phyloP scores from a whole-genome alignment of 768 basidiomycete species.

The Boletus speciosus region DNA sequence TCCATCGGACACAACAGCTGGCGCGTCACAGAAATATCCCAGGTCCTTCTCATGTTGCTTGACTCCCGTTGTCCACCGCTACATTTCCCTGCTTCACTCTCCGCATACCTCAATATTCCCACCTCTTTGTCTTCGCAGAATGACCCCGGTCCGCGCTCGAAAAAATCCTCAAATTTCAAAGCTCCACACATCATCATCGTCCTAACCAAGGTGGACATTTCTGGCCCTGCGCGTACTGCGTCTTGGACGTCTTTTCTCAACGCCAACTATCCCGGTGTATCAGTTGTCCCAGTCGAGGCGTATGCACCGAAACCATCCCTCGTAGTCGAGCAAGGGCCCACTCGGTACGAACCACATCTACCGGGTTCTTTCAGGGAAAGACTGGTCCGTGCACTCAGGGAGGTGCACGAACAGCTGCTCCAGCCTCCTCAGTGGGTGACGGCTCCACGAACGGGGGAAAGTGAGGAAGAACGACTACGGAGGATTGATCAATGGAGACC shows the following conservation, averaged over 20 bases:
- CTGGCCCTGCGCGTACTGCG: conserved; percentile 58
- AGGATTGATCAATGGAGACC: conserved; percentile 62
- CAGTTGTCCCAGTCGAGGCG: conserved; percentile 73
- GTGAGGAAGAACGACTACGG: conserved; percentile 43
- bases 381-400: conserved; percentile 61
- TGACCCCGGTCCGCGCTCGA: conserved; percentile 12
- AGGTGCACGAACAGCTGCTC: conserved; percentile 64
- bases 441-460: conserved; percentile 34
- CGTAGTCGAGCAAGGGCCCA: conserved; percentile 39
- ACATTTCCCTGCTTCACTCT: conserved; percentile 81
- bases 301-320: conserved; percentile 51
- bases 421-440: conserved; percentile 60
- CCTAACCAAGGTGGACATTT: conserved; percentile 85
- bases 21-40: conserved; percentile 89
- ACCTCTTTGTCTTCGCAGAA: background rate
- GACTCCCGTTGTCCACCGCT: conserved; percentile 88
- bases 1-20: conserved; percentile 49
- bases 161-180: conserved; percentile 33
- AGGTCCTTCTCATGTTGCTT: conserved; percentile 82
- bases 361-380: conserved; percentile 60
- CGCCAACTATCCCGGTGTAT: conserved; percentile 48
- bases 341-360: conserved; percentile 60
- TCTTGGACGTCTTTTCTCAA: conserved; percentile 66
- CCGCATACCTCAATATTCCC: conserved; percentile 48
- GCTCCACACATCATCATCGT: conserved; percentile 54